phyloP scores from a whole-genome alignment of 2,329 filamentous ascomycete species.

The Colletotrichum noveboracense region DNA sequence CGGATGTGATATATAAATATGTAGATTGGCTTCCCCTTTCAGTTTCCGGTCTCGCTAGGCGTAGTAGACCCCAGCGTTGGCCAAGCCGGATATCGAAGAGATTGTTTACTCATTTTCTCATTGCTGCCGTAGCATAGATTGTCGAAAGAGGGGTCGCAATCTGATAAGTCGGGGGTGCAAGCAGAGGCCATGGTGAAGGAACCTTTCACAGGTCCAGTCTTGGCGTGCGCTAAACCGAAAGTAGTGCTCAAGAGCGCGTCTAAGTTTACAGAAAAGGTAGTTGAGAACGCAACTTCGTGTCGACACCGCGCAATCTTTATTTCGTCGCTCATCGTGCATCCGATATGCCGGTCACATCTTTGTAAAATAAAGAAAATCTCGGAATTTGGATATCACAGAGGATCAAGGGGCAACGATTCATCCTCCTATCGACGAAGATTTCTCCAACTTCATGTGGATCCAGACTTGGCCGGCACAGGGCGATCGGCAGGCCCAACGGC shows the following conservation, averaged over 20 bases:
- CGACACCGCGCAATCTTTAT: background rate
- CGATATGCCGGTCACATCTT: background rate
- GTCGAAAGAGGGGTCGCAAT: background rate
- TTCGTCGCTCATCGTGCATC: background rate
- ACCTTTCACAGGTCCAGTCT: background rate
- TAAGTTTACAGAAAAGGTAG: background rate
- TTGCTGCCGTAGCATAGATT: background rate
- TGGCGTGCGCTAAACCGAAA: background rate
- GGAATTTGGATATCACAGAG: background rate
- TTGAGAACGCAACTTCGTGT: background rate
- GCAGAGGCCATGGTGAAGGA: background rate
- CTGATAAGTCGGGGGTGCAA: background rate
- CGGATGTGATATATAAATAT: background rate
- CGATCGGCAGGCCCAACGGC: background rate
- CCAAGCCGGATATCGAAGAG: background rate
- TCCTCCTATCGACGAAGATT: background rate
- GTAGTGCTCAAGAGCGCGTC: background rate
- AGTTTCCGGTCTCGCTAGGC: background rate
- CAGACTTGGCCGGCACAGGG: background rate
- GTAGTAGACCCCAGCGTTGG: fast-evolving
- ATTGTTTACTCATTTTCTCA: background rate
- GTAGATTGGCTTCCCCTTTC: background rate
- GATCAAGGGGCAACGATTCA: background rate
- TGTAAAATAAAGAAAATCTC: background rate
- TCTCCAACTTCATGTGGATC: background rate